A percentile compares a stretch with the other conserved stretches of the same genome.
These are phyloP conservation scores for Suillus sp. DNA, from an alignment of 768 basidiomycete species.

Conservation along the genomic window DNA sequence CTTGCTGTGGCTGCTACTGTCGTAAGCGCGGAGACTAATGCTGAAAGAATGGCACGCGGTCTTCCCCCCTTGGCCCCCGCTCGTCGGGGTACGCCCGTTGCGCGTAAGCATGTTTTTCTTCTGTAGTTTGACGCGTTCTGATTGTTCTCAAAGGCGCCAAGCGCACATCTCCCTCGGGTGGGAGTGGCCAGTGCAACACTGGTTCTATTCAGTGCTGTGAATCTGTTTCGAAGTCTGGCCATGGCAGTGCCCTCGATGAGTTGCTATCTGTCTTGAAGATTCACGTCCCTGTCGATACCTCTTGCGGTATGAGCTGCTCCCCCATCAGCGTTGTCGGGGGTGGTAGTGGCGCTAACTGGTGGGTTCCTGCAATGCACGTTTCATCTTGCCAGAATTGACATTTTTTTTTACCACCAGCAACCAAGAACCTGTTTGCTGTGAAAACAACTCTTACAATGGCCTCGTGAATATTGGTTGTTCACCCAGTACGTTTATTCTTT, in stretches of 20 bases:
- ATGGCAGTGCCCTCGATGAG: neutral
- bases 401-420: conserved; percentile 25
- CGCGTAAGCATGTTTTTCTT: conserved; percentile 29
- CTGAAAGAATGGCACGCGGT: conserved; percentile 54
- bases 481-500: conserved; percentile 32
- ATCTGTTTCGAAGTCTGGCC: neutral
- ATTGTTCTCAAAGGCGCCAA: conserved; percentile 37
- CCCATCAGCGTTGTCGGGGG: conserved; percentile 33
- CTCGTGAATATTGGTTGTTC: conserved; percentile 43
- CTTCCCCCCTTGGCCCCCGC: conserved; percentile 49
- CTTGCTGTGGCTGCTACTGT: conserved; percentile 40
- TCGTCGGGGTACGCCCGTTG: conserved; percentile 34
- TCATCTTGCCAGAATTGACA: neutral
- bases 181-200: conserved; percentile 20
- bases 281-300: rapidly evolving
- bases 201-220: conserved; percentile 27
- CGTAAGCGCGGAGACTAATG: conserved; percentile 53
- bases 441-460: conserved; percentile 35
- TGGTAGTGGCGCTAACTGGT: conserved; percentile 24
- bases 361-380: neutral
- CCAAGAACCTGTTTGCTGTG: conserved; percentile 43
- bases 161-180: conserved; percentile 37
- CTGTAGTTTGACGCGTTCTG: neutral
- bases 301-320: conserved; percentile 36
- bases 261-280: conserved; percentile 11